phyloP scores from a whole-genome alignment of 139 green algal genomes.

The Mesotaenium endlicherianum region DNA sequence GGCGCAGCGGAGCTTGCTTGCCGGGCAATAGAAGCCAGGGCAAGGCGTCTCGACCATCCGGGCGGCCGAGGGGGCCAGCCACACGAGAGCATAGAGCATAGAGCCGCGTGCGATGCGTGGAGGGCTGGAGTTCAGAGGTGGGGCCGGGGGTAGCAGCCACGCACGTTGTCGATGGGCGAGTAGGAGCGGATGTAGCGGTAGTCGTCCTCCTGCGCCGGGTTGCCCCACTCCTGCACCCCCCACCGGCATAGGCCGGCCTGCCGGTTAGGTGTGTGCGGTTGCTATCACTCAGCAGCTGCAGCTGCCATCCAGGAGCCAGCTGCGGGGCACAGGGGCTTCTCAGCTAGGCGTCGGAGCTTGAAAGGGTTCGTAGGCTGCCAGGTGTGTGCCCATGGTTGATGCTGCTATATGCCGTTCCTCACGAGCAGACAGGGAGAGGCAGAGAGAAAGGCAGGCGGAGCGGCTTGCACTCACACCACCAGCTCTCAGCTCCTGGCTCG shows the following conservation, averaged over 20 bases:
- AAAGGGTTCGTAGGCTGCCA: too few species aligned
- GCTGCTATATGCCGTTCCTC: too few species aligned
- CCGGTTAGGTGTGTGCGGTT: too few species aligned
- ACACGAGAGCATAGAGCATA: background rate
- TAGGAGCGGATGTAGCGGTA: constrained; percentile 88
- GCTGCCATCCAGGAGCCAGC: constrained; percentile 58
- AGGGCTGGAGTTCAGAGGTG: background rate
- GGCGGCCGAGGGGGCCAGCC: background rate
- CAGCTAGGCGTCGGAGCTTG: background rate
- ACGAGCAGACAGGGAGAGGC: too few species aligned
- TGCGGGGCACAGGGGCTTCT: background rate
- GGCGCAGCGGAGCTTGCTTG: too few species aligned
- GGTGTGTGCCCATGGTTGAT: too few species aligned
- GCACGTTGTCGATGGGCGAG: constrained; percentile 87
- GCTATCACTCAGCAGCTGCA: constrained; percentile 2
- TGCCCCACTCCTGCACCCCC: constrained; percentile 68
- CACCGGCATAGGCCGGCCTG: too few species aligned
- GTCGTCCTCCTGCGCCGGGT: constrained; percentile 67
- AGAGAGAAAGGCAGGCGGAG: too few species aligned
- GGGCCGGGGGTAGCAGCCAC: background rate
- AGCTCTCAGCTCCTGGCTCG: too few species aligned
- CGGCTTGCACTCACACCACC: too few species aligned
- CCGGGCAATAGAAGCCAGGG: background rate
- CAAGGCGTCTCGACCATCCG: background rate
- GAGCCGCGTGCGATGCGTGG: background rate